Base-by-base conservation (phyloP, 2,329 filamentous ascomycete genomes). In the Clonostachys byssicola region DNA sequence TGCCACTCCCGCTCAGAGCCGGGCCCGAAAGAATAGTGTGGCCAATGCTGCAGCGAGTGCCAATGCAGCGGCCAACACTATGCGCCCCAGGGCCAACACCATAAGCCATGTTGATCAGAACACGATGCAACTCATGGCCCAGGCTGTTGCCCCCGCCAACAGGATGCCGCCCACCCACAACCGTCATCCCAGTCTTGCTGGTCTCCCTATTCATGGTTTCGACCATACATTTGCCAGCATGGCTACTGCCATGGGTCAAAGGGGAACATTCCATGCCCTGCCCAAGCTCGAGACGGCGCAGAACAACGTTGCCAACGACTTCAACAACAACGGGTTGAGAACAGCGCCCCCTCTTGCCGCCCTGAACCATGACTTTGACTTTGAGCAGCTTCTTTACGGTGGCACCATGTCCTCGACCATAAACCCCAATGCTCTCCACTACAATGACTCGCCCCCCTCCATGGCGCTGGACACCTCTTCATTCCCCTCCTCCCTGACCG, bases 41-140 rank as follows among this genome's bases (percentile, higher is more conserved):
- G 91, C 86, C 43, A 83, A 80, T 55, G 55, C 68, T 38, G 71
- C 65, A 53, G 66, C 70, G 30, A 73, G 70, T 34, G 70, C 72
- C 48, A 66, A 69, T 14, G 71, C 68, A 44, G 62, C 68, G 41
- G 74, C 77, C 47, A 76, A 76, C 46, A 75, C 78, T 12, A 92
- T 92, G 81, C 81, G 94, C 54, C 94, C 92, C 18, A 79, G 94
- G 58, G 92, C 94, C 47, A 97, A 97, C 63, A 99, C 94, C 36
- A 95, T 99, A 60, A 94, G 92, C 61, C 92, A 97, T 65, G 83
- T 97, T 48, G 94, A 96, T 63, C 80, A 82, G 48, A 76, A 78
- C 46, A 81, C 85, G 39, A 80, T 95, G 64, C 88, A 86, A 56
- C 80, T 94, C 68, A 76, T 89, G 52, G 80, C 81, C 44, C 72